Percentiles rank a stretch among this genome's conserved stretches.
These are phyloP conservation scores for Kwoniella botswanensis DNA, from an alignment of 768 basidiomycete species.

Conservation along the genomic window DNA sequence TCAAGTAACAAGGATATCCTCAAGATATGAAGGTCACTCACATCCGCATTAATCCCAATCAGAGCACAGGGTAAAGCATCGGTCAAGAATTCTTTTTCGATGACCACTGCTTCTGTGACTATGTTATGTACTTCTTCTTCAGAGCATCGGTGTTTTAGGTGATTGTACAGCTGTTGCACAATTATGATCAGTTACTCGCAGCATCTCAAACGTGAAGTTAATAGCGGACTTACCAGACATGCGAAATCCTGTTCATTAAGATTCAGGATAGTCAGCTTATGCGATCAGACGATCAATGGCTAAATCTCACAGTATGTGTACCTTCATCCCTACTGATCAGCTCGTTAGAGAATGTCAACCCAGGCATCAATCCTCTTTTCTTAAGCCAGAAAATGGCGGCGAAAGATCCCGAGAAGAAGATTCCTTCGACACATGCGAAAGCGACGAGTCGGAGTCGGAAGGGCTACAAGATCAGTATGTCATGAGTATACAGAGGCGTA, in stretches of 20 bases:
- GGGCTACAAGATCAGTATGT: neutral
- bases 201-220: no score
- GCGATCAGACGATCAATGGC: no score
- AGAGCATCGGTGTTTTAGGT: conserved; percentile 46
- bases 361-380: conserved; percentile 58
- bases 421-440: conserved; percentile 58
- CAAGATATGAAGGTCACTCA: conserved; percentile 2
- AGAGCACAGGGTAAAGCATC: conserved; percentile 55
- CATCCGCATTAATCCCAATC: conserved; percentile 57
- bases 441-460: conserved; percentile 46
- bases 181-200: no score
- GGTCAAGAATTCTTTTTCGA: conserved; percentile 58
- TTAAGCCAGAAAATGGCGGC: conserved; percentile 59
- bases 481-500: neutral
- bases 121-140: conserved; percentile 51
- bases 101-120: conserved; percentile 54
- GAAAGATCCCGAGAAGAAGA: conserved; percentile 59
- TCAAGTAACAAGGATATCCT: neutral
- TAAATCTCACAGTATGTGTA: conserved; percentile 35
- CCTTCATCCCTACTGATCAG: conserved; percentile 55
- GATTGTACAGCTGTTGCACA: conserved; percentile 43
- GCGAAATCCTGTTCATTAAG: conserved; percentile 38
- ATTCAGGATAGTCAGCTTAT: no score
- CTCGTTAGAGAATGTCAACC: conserved; percentile 55
- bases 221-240: conserved; percentile 26